Base-by-base conservation (phyloP, 1,284 basidiomycete species). In the Quambalaria eucalypti region DNA sequence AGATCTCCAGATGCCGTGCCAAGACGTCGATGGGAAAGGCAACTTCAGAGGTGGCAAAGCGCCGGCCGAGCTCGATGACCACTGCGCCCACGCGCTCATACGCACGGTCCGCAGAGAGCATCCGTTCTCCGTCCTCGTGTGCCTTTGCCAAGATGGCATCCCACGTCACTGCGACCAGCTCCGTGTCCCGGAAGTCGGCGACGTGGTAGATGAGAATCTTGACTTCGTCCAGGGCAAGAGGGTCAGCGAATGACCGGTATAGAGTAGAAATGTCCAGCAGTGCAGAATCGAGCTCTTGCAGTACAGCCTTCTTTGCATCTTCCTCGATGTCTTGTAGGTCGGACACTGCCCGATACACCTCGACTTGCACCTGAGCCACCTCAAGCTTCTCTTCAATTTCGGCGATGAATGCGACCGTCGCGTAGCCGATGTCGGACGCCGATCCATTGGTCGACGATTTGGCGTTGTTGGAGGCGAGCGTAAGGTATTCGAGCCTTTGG, bases 321-420 rank as follows among this genome's bases (percentile, higher is more conserved):
- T 77, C 77, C 33, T 71, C 51, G 14, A 65, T 54, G 39, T 65
- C 61, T 38, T 40, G 28, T 14, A 46, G 66, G 66, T 69, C 80
- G 70, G 52, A 77, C 75, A 48, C 59, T 36, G 66, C 76, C 70
- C 50, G 73, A 72, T 62, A 77, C 64, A 64, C 82, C 77, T 96
- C 91, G 38, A 93, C 80, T 73, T 99, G 95, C 8, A 98, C 90
- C 77, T 93, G 88, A 2, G 91, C 89, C 12, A 98, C 95, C 55
- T 98, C 95, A 8, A 98, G 82, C 74, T 91, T 90, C 77, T 98
- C 95, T 78, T 97, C 92, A 16, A 96, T 80, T 61, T 90, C 87
- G 0, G 87, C 88, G 26, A 93, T 81, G 79, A 97, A 95, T 48
- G 88, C 86, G 54, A 97, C 89, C 90, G 90, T 65, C 84, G 28